Conservation (phyloP, 352 stramenopile species). For the Phytopythium mirpurense region DNA sequence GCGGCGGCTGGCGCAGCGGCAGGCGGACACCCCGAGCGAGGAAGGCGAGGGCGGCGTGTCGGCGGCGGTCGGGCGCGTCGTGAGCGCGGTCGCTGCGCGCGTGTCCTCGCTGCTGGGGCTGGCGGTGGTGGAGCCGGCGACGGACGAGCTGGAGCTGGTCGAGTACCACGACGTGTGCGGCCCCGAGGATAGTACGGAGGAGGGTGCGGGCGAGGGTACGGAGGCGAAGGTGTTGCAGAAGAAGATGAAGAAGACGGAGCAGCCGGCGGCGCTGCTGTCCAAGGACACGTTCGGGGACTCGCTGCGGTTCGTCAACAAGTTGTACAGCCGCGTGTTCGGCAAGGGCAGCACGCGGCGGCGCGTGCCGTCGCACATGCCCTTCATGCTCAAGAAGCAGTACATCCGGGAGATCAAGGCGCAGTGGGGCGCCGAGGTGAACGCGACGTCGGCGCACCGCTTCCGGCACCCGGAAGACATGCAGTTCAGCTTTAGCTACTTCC, state of each 20-base stretch:
- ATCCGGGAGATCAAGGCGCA: constrained; percentile 89
- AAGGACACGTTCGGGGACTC: constrained; percentile 92
- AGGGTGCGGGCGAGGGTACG: too few relatives aligned
- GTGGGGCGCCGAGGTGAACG: constrained; percentile 64
- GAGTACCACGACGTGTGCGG: constrained; percentile 69
- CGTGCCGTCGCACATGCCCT: constrained; percentile 94
- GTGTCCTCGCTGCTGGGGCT: constrained; percentile 32
- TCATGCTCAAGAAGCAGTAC: constrained; percentile 86
- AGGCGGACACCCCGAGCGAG: constrained; percentile 17
- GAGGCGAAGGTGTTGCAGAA: too few relatives aligned
- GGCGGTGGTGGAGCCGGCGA: constrained; percentile 28
- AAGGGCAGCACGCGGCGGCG: constrained; percentile 61
- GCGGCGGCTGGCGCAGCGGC: constrained; percentile 33
- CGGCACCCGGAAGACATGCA: constrained; percentile 92
- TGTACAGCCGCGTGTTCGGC: constrained; percentile 89
- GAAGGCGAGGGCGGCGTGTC: too few relatives aligned
- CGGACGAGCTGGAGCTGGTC: constrained; percentile 53
- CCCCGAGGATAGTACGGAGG: constrained; percentile 4
- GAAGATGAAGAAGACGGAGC: constrained; percentile 8
- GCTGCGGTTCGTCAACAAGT: constrained; percentile 88
- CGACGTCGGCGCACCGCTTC: constrained; percentile 87
- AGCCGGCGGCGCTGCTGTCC: constrained; percentile 41
- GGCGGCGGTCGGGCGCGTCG: too few relatives aligned
- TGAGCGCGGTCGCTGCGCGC: constrained; percentile 10
- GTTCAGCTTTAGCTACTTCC: constrained; percentile 95